Base-by-base conservation (phyloP, 352 stramenopile species). In the Globisporangium alternatum region DNA sequence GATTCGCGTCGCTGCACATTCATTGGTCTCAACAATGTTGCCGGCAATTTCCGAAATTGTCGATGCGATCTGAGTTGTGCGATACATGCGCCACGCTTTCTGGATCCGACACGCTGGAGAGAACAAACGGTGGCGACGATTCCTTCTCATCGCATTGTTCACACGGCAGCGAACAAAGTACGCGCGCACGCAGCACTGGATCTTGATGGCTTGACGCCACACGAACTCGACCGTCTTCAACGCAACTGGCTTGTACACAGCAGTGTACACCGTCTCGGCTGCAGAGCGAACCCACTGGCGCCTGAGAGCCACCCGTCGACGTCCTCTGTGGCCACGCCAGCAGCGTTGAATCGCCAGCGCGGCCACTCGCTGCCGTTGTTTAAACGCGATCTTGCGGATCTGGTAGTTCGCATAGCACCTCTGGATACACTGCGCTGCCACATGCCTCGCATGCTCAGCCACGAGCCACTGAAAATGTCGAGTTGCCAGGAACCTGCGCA, bases 371-470 rank as follows among this genome's bases (percentile, higher is more conserved):
- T 71, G 62, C 22, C 57, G 60, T 33, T 72, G 59, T 15, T 56
- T 62, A 21, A 65, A 43, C 1, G 69, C 67, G 13, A 83, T 72
- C 33, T 71, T 44, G 0, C 64, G 31, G 7, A 76, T 33, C 3
- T 69, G 25, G 33, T 75, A 75, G 28, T 64, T 65, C 0, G 70
- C 35, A 43, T 75, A 83, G 47, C 59, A 47, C 5, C 51, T 51
- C 28, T 83, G 72, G 28, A 83, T 70, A 5, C 56, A 52, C 7
- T 25, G 8, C 0, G 72, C 72, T 5, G 71, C 74, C 3, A 64
- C 19, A 4, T 65, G 30, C 2, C 45, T 56, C 22, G 35, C 33
- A 21, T 70, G 72, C 0, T 62, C 22, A 22, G 9, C 35, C 30
- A 73, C 62, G 3, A 78, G 56, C 13, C 58, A 37, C 17, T 53